Evolutionary conservation across 257 asterid species (phyloP).

Genomic region (Ilex asprella): DNA sequence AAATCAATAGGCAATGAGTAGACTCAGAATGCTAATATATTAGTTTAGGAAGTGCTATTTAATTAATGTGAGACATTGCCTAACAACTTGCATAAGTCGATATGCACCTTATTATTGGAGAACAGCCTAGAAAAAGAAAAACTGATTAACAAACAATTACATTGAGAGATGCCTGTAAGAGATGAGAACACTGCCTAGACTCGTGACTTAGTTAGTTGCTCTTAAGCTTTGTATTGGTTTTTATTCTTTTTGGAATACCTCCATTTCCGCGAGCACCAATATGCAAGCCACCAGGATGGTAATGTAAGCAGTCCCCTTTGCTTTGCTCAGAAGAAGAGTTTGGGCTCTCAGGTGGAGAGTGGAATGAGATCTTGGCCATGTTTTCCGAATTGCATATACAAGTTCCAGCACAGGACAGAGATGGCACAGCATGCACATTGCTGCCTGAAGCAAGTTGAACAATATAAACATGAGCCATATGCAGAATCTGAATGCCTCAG

Average conservation of each 20-base stretch:
- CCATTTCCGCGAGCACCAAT: constrained; percentile 72
- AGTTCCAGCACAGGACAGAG: constrained; percentile 50
- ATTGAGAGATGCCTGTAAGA: too few species aligned
- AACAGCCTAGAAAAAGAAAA: too few species aligned
- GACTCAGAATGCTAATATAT: too few species aligned
- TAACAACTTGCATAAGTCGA: too few species aligned
- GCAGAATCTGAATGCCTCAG: background rate
- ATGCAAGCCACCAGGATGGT: constrained; percentile 47
- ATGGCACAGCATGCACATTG: constrained; percentile 36
- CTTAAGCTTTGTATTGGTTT: too few species aligned
- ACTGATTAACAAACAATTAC: too few species aligned
- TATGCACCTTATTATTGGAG: too few species aligned
- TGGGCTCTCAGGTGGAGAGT: constrained; percentile 32
- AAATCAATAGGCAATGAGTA: too few species aligned
- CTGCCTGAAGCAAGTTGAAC: constrained; percentile 44
- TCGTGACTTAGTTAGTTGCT: too few species aligned
- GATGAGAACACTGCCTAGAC: too few species aligned
- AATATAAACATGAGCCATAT: constrained; percentile 5
- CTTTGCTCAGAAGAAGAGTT: constrained; percentile 32
- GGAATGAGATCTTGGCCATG: constrained; percentile 34
- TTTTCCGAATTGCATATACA: constrained; percentile 43
- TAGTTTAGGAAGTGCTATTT: too few species aligned
- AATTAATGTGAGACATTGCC: too few species aligned
- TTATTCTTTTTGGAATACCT: constrained; percentile 32
- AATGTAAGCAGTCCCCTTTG: constrained; percentile 18